Evolutionary conservation across 352 stramenopile species (phyloP).

Genomic region (Phytophthora ohioensis): DNA sequence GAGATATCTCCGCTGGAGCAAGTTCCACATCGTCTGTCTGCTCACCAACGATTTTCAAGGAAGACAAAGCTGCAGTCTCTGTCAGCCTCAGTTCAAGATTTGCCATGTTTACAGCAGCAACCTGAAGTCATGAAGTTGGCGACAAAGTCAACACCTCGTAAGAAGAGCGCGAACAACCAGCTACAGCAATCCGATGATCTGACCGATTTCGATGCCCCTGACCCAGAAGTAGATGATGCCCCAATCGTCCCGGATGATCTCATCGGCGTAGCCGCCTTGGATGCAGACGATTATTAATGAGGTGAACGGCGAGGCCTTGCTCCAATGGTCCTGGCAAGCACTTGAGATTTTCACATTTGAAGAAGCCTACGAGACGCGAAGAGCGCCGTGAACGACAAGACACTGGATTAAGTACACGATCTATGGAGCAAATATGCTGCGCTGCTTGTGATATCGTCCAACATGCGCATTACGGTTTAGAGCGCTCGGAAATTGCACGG

Average conservation of each 20-base stretch:
- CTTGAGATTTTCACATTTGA: no score
- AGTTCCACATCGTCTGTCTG: neutral
- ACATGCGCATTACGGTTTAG: no score
- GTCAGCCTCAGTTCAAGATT: neutral
- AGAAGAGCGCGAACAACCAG: conserved; percentile 1
- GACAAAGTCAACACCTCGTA: neutral
- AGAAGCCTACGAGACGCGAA: no score
- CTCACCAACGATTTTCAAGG: conserved; percentile 10
- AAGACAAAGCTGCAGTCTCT: conserved; percentile 21
- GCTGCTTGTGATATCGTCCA: no score
- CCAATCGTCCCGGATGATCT: conserved; percentile 58
- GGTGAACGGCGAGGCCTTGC: neutral
- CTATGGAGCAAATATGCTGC: no score
- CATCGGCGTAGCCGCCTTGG: conserved; percentile 31
- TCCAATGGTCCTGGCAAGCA: no score
- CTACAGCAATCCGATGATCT: conserved; percentile 25
- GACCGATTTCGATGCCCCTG: conserved; percentile 69
- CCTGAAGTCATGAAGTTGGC: neutral
- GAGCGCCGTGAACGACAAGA: neutral
- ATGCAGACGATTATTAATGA: conserved; percentile 19
- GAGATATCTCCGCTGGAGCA: conserved; percentile 7
- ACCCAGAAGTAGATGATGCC: conserved; percentile 66
- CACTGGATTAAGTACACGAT: neutral
- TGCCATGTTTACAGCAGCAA: no score
- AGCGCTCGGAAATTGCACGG: no score